Percentiles rank a stretch among this genome's conserved stretches.
Evolutionary conservation across 169 alveolate genomes (phyloP).

Genomic region (Babesia gibsoni): DNA sequence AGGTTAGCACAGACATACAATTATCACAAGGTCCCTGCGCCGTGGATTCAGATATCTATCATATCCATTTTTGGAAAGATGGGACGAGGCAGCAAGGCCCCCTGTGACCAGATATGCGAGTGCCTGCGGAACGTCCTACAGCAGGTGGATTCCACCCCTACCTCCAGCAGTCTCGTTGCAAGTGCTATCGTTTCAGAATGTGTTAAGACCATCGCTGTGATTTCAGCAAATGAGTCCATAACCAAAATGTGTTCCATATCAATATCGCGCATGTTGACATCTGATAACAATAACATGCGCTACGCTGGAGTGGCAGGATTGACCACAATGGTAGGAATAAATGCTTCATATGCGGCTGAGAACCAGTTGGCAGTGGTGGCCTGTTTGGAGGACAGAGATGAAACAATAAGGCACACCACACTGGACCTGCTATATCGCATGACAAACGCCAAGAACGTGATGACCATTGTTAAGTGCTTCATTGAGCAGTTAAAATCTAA

Average conservation of each 20-base stretch:
- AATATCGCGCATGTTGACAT: slow-evolving; percentile 77
- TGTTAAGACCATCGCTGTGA: slow-evolving; percentile 86
- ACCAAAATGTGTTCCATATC: slow-evolving; percentile 86
- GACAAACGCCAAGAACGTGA: slow-evolving; percentile 90
- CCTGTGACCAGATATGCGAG: slow-evolving; percentile 18
- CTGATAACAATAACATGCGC: slow-evolving; percentile 87
- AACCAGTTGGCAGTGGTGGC: slow-evolving; percentile 89
- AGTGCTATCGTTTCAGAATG: slow-evolving; percentile 92
- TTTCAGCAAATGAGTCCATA: slow-evolving; percentile 83
- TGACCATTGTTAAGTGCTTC: slow-evolving; percentile 88
- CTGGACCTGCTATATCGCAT: slow-evolving; percentile 88
- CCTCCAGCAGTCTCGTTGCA: slow-evolving; percentile 81
- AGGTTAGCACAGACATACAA: slow-evolving; percentile 89
- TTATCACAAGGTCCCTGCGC: slow-evolving; percentile 94
- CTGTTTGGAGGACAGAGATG: slow-evolving; percentile 92
- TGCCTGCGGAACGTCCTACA: slow-evolving; percentile 73
- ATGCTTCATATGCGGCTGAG: slow-evolving; percentile 85
- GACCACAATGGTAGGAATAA: slow-evolving; percentile 82
- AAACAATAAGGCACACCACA: slow-evolving; percentile 88
- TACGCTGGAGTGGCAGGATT: slow-evolving; percentile 91
- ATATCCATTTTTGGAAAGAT: slow-evolving; percentile 29
- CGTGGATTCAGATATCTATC: slow-evolving; percentile 89
- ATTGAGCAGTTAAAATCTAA: slow-evolving; percentile 69
- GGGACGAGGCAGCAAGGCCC: slow-evolving; percentile 16
- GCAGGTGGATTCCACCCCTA: slow-evolving; percentile 49